Evolutionary conservation across 2,329 filamentous ascomycete genomes (phyloP), one percentile per base, ranked within the genome.

Genomic region (Alternaria gansuensis): DNA sequence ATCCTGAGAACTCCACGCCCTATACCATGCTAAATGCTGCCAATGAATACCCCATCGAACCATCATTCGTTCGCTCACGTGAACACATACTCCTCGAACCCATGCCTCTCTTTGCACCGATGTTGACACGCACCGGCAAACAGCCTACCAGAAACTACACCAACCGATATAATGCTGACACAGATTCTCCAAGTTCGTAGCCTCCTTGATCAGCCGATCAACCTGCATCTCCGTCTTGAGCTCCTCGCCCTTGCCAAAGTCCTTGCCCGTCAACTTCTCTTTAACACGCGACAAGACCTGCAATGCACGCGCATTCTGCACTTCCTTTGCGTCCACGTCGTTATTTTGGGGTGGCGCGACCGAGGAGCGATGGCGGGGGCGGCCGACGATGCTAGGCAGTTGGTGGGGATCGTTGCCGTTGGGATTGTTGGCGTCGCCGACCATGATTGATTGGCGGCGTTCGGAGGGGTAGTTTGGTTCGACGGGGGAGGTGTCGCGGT

Each of bases 131-230:
- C 21, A 21, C 13, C 39, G 6, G 39, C 34, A 37, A 21, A n/a
- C 26, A 3, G 14, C 24, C 14, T 69, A 98, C 94, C 94, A 98
- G 84, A 97, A 98, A 79, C 92, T 96, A 80, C 94, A 98, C 94
- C 94, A 98, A 64, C 95, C 95, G 70, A 98, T 97, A 77, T 97
- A 99, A 82, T 98, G 95, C 83, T 98, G 95, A 77, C 95, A 99
- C 62, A 99, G 82, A 77, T 98, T 98, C 84, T 98, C 95, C 70
- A 98, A 83, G 74, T 95, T 97, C 6, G 95, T 99, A 23, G 95
- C 95, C 82, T 99, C 94, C 62, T 90, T 89, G 69, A 99, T 90
- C 71, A 99, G 82, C 78, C 96, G 94, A 78, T 97, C 94, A 5
- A 99, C 96, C 80, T 99, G 95, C 62, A 88, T 87, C 55, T 91